A percentile compares a stretch with the other conserved stretches of the same genome.
These are phyloP conservation scores for Trichoderma hamatum DNA, from an alignment of 2,329 filamentous ascomycete genomes.

Conservation along the genomic window DNA sequence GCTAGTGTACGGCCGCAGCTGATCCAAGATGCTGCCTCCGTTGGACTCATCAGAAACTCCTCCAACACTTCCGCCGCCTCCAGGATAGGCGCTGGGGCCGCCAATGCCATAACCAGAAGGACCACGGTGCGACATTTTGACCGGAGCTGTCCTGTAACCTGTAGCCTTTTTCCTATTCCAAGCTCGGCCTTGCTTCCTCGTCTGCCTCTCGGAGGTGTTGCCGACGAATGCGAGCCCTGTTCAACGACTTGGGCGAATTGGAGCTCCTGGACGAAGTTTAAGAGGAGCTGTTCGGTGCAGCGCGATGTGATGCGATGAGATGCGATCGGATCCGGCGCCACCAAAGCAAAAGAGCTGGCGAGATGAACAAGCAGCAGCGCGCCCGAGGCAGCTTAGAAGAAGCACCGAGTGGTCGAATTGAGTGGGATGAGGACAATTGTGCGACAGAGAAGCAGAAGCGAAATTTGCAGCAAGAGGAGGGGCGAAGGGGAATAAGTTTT, in stretches of 20 bases:
- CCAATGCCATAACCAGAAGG: conserved; percentile 83
- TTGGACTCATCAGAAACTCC: conserved; percentile 60
- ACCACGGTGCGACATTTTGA: conserved; percentile 55
- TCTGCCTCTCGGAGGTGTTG: neutral
- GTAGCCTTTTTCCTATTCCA: neutral
- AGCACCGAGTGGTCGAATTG: conserved; percentile 8
- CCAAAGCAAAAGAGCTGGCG: neutral
- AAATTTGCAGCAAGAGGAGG: conserved; percentile 1
- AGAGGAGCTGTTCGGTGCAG: neutral
- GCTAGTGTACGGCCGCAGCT: conserved; percentile 92
- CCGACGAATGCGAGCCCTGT: neutral
- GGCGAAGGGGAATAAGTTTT: conserved; percentile 7
- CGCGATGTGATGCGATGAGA: conserved; percentile 11
- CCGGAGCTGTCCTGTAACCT: neutral
- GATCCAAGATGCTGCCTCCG: conserved; percentile 63
- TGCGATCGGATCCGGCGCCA: conserved; percentile 6
- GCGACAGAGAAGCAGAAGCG: conserved; percentile 12
- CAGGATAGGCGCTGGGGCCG: conserved; percentile 67
- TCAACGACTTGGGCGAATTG: neutral
- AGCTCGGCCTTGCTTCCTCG: conserved; percentile 1
- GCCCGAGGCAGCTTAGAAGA: neutral
- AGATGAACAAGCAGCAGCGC: conserved; percentile 5
- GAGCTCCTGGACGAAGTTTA: neutral
- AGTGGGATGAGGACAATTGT: conserved; percentile 17
- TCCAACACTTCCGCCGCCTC: conserved; percentile 51